These are phyloP conservation scores for Limnomonas spitsbergensis DNA, from an alignment of 139 green algal species.

Conservation along the genomic window DNA sequence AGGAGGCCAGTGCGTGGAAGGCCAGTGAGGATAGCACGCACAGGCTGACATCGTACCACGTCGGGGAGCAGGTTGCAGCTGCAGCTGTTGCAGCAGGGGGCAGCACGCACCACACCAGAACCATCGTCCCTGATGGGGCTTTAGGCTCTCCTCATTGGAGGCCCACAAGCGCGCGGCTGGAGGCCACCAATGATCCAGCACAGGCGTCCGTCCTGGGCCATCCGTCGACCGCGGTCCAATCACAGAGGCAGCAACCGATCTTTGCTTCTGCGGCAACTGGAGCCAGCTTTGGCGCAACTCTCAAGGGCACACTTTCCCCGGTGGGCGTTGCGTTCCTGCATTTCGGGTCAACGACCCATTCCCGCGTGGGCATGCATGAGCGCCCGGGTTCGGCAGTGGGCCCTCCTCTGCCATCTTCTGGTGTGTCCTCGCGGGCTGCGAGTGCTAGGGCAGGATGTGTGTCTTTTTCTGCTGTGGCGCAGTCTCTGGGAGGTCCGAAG, in stretches of 20 bases:
- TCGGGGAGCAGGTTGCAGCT: slow-evolving; percentile 8
- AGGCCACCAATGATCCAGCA: background rate
- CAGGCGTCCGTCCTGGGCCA: background rate
- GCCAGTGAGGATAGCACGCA: background rate
- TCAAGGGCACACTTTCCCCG: background rate
- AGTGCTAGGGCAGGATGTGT: background rate
- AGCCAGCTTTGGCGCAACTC: background rate
- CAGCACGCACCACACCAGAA: background rate
- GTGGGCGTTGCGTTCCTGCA: background rate
- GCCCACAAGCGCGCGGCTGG: background rate
- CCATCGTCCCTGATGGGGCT: background rate
- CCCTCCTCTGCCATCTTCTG: background rate
- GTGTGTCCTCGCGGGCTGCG: background rate
- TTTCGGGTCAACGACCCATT: background rate
- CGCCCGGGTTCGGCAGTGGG: background rate
- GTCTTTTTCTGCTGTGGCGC: slow-evolving; percentile 7
- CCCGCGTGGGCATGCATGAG: background rate
- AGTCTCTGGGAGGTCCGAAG: background rate
- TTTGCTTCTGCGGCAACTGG: background rate
- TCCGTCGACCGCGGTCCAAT: background rate
- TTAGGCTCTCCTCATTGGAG: background rate
- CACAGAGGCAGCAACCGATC: background rate
- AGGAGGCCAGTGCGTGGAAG: slow-evolving; percentile 8
- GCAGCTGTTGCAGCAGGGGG: background rate
- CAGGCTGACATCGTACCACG: background rate